Evolutionary conservation across 2,329 filamentous ascomycete genomes (phyloP).

Genomic region (Microsporum canis): DNA sequence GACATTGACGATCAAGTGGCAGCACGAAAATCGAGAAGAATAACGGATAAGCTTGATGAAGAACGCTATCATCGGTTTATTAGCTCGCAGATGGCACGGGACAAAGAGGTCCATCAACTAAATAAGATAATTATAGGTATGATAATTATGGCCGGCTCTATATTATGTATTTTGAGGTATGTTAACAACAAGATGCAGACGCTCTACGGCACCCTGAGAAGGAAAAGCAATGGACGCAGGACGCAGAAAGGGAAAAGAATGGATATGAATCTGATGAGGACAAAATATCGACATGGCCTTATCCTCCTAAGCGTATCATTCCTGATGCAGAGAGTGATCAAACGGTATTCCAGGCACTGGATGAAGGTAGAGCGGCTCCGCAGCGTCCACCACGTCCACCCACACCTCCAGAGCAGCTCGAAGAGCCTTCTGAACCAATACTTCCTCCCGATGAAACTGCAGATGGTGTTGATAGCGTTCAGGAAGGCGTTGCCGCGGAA

Average conservation of each 20-base stretch:
- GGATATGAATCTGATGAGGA: background rate
- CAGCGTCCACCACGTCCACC: background rate
- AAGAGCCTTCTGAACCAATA: background rate
- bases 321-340: background rate
- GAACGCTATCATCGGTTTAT: slow-evolving; percentile 1
- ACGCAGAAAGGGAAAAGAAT: background rate
- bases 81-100: slow-evolving; percentile 1
- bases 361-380: background rate
- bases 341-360: background rate
- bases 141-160: background rate
- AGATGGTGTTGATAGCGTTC: background rate
- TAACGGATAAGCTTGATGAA: slow-evolving; percentile 10
- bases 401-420: background rate
- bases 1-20: slow-evolving; percentile 8
- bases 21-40: background rate
- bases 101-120: slow-evolving; percentile 6
- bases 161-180: background rate
- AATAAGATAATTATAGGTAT: slow-evolving; percentile 7
- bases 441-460: background rate
- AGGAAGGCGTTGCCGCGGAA: background rate
- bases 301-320: background rate
- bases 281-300: background rate
- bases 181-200: background rate
- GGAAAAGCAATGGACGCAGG: background rate
- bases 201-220: background rate